Evolutionary conservation across 2,329 filamentous ascomycete genomes (phyloP).

Genomic region (Davidsoniella virescens): DNA sequence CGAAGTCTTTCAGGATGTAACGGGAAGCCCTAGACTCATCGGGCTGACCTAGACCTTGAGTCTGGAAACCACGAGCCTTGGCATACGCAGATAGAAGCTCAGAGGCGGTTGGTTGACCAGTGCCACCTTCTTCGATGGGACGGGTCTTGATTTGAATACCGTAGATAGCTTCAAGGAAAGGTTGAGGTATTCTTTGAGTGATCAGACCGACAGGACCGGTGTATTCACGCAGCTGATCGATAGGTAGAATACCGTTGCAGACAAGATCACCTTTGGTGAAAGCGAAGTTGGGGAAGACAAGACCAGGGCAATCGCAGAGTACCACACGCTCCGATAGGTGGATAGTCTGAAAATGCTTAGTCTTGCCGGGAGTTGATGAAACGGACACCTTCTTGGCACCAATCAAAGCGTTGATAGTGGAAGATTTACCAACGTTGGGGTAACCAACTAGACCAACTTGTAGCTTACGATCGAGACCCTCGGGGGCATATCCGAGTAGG

Average conservation of each 20-base stretch:
- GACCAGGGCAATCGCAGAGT: slow-evolving; percentile 93
- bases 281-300: slow-evolving; percentile 96
- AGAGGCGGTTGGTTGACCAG: slow-evolving; percentile 65
- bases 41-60: slow-evolving; percentile 73
- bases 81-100: slow-evolving; percentile 81
- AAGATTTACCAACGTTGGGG: slow-evolving; percentile 97
- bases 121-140: slow-evolving; percentile 81
- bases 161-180: slow-evolving; percentile 83
- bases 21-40: slow-evolving; percentile 86
- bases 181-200: slow-evolving; percentile 67
- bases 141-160: slow-evolving; percentile 75
- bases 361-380: slow-evolving; percentile 92
- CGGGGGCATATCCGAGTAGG: slow-evolving; percentile 57
- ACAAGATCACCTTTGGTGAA: slow-evolving; percentile 93
- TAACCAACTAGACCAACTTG: slow-evolving; percentile 92
- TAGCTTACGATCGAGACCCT: slow-evolving; percentile 46
- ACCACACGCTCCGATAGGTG: slow-evolving; percentile 80
- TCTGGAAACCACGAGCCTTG: slow-evolving; percentile 75
- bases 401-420: slow-evolving; percentile 96
- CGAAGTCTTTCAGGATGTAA: slow-evolving; percentile 89
- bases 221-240: slow-evolving; percentile 89
- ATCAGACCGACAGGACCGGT: slow-evolving; percentile 75
- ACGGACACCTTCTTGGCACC: slow-evolving; percentile 98
- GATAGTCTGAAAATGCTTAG: slow-evolving; percentile 98
- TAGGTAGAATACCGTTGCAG: slow-evolving; percentile 84